Evolutionary conservation across 2,329 filamentous ascomycete genomes (phyloP).

Genomic region (Colletotrichum filicis): DNA sequence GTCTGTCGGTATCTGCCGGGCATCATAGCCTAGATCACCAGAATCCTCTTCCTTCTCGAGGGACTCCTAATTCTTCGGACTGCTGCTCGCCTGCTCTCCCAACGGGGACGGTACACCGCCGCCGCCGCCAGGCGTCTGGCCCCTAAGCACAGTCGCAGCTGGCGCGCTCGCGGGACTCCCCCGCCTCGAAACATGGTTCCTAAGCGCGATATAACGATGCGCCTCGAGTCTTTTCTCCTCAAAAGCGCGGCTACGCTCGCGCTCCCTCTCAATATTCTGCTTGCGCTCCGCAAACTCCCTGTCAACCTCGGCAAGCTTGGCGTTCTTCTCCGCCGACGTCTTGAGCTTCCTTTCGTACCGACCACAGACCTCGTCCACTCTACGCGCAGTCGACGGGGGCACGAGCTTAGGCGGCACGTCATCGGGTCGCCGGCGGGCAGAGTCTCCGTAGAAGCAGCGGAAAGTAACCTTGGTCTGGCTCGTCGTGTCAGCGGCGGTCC

Average conservation of each 20-base stretch:
- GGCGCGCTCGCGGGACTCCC: slow-evolving; percentile 35
- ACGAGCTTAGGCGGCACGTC: slow-evolving; percentile 52
- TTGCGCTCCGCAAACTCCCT: slow-evolving; percentile 56
- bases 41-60: background rate
- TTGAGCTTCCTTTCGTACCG: slow-evolving; percentile 57
- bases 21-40: background rate
- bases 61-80: background rate
- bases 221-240: slow-evolving; percentile 60
- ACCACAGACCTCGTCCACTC: slow-evolving; percentile 60
- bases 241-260: slow-evolving; percentile 60
- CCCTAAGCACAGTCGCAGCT: slow-evolving; percentile 23
- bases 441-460: slow-evolving; percentile 67
- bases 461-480: slow-evolving; percentile 60
- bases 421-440: slow-evolving; percentile 52
- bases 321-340: slow-evolving; percentile 51
- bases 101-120: background rate
- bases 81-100: background rate
- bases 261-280: slow-evolving; percentile 56
- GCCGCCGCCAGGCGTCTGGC: slow-evolving; percentile 11
- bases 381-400: slow-evolving; percentile 50
- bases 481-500: slow-evolving; percentile 52
- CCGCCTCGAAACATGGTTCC: slow-evolving; percentile 23
- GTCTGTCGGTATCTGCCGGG: background rate
- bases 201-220: slow-evolving; percentile 47
- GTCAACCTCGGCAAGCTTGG: slow-evolving; percentile 54